phyloP scores from a whole-genome alignment of 116 monocot species.

The Posidonia oceanica region DNA sequence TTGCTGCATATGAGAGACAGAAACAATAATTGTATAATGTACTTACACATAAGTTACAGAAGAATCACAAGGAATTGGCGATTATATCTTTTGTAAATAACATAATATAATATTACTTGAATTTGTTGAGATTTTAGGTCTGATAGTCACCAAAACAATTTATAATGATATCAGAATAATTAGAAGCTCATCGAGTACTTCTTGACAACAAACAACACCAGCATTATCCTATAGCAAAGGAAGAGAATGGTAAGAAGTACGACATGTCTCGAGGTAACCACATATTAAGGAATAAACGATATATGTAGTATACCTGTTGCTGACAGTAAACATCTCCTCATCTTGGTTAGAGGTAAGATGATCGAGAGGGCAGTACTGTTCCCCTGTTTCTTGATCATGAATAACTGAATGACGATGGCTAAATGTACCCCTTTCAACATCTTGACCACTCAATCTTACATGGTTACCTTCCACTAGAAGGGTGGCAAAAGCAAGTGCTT shows the following conservation, averaged over 20 bases:
- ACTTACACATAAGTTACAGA: too few relatives aligned
- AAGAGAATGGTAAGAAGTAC: background rate
- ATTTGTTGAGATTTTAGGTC: too few relatives aligned
- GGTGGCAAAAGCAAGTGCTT: conserved; percentile 90
- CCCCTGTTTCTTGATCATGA: conserved; percentile 72
- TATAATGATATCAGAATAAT: too few relatives aligned
- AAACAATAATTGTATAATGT: too few relatives aligned
- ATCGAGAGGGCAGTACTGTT: conserved; percentile 57
- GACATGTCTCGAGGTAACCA: too few relatives aligned
- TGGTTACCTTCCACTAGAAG: conserved; percentile 79
- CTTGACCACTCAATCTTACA: conserved; percentile 84
- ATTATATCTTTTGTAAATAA: too few relatives aligned
- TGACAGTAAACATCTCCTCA: conserved; percentile 82
- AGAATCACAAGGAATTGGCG: too few relatives aligned
- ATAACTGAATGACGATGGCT: conserved; percentile 80
- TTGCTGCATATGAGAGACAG: too few relatives aligned
- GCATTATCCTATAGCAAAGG: background rate
- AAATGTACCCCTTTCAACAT: conserved; percentile 93
- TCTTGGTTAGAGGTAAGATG: conserved; percentile 59
- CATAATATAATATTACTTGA: too few relatives aligned
- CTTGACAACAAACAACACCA: too few relatives aligned
- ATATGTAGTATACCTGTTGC: conserved; percentile 51
- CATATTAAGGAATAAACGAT: background rate
- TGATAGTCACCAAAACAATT: too few relatives aligned
- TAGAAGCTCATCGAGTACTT: too few relatives aligned